A percentile compares a stretch with the other conserved stretches of the same genome.
Evolutionary conservation across 2,329 filamentous ascomycete species (phyloP).

Genomic region (Alternaria conjuncta): DNA sequence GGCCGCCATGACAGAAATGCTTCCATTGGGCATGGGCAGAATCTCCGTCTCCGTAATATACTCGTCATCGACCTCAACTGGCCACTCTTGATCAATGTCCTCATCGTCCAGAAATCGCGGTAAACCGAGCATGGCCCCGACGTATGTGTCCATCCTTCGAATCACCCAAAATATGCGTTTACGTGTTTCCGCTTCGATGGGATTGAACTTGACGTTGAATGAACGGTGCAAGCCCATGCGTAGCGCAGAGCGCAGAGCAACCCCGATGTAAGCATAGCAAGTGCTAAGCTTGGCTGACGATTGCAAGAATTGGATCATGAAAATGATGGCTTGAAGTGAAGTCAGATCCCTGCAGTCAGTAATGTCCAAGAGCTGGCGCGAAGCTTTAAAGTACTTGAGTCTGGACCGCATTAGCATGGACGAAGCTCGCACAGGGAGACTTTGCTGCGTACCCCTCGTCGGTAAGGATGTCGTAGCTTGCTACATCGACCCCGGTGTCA

Average conservation of each 20-base stretch:
- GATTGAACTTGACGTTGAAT: conserved; percentile 54
- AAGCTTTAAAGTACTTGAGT: conserved; percentile 58
- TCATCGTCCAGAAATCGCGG: conserved; percentile 58
- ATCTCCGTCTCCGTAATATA: conserved; percentile 58
- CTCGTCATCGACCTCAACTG: conserved; percentile 57
- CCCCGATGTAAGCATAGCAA: conserved; percentile 60
- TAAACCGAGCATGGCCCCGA: conserved; percentile 58
- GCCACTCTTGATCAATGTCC: conserved; percentile 57
- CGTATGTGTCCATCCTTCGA: conserved; percentile 60
- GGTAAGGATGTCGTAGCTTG: conserved; percentile 55
- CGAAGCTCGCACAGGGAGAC: too few species aligned
- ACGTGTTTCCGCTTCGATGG: conserved; percentile 56
- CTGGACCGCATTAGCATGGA: conserved; percentile 34
- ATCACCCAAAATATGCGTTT: conserved; percentile 62
- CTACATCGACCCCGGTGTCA: conserved; percentile 44
- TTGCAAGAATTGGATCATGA: conserved; percentile 62
- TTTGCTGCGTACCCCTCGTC: conserved; percentile 52
- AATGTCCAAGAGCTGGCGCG: conserved; percentile 58
- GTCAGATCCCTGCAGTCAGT: conserved; percentile 59
- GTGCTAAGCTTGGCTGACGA: conserved; percentile 60
- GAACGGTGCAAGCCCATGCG: conserved; percentile 60
- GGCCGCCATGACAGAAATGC: conserved; percentile 64
- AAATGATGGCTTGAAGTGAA: conserved; percentile 59
- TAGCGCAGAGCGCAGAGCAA: conserved; percentile 57
- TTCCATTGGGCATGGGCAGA: conserved; percentile 61